phyloP scores from a whole-genome alignment of 2,329 filamentous ascomycete species.

The Graphilbum fragrans region DNA sequence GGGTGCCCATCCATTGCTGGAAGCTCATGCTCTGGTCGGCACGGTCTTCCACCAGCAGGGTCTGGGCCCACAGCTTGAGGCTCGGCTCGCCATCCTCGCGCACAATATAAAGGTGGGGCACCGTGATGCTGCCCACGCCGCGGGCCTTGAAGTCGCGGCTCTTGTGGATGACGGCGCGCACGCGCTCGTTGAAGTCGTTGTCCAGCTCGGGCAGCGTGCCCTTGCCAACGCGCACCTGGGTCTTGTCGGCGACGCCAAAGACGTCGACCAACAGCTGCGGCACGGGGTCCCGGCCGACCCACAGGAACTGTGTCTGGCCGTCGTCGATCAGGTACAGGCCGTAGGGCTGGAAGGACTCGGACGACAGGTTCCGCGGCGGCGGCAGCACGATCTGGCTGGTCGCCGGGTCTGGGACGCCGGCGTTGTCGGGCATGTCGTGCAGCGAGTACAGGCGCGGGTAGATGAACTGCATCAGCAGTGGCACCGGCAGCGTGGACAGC shows the following conservation, averaged over 20 bases:
- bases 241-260: conserved; percentile 76
- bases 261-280: conserved; percentile 81
- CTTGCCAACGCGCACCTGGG: conserved; percentile 84
- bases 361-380: conserved; percentile 73
- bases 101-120: conserved; percentile 86
- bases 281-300: conserved; percentile 87
- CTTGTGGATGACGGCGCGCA: conserved; percentile 84
- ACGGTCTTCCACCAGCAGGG: conserved; percentile 84
- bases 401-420: conserved; percentile 71
- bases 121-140: conserved; percentile 83
- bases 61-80: conserved; percentile 93
- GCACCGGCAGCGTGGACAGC: conserved; percentile 84
- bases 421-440: conserved; percentile 93
- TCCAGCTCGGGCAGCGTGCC: conserved; percentile 75
- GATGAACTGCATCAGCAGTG: conserved; percentile 86
- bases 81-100: conserved; percentile 93
- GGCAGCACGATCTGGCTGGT: conserved; percentile 86
- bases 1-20: conserved; percentile 80
- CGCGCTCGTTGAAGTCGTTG: conserved; percentile 91
- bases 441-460: conserved; percentile 75
- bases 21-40: conserved; percentile 90
- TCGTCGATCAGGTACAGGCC: conserved; percentile 95
- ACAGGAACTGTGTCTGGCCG: conserved; percentile 93
- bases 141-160: conserved; percentile 76
- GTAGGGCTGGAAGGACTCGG: conserved; percentile 75